Base-by-base conservation (phyloP, 2,329 filamentous ascomycete species). In the Ophiocordyceps polyrhachis-furcata region DNA sequence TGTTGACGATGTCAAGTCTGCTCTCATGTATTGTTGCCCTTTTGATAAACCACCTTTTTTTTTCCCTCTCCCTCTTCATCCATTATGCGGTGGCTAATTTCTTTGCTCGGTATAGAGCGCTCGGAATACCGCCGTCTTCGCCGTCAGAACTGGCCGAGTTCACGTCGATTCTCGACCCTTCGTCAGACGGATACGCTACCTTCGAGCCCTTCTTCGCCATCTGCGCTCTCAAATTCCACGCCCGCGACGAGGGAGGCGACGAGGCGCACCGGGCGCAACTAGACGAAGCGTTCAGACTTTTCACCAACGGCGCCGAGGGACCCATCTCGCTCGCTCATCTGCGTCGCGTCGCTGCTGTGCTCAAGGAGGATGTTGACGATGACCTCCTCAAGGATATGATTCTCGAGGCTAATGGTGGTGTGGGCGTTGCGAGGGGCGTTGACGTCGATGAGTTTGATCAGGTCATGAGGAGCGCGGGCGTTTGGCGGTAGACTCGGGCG, bases 331-430 rank as follows among this genome's bases (percentile, higher is more conserved):
- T 96, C 25, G 73, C 72, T 15, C 82, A 93, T 62, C 64, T 98
- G 57, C 75, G 76, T 56, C 71, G 81, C 55, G 80, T 95, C 45
- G 87, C 88, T 40, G 77, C 75, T 52, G 75, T 85, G 53, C 64
- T 98, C 54, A 84, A 86, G 62, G 86, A 94, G 63, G 85, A 80
- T 49, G 79, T 93, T 21, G 75, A 76, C 47, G 91, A 96, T 55
- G 80, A 85, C 43, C 63, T 93, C 56, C 65, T 98, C 56, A 77
- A 76, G 64, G 87, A 95, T 66, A 98, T 98, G 91, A 81, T 98
- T 47, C 67, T 87, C 43, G 89, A 96, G 68, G 91, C 89, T 43
- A 95, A 93, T 61, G 84, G 83, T 3, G 86, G 84, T 1, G 76
- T 72, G 4, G 80, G 82, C 15, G 73, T 83, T 12, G 74, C 69